Base-by-base conservation (phyloP, 495 filamentous ascomycete species). In the Hypoxylon rickii region DNA sequence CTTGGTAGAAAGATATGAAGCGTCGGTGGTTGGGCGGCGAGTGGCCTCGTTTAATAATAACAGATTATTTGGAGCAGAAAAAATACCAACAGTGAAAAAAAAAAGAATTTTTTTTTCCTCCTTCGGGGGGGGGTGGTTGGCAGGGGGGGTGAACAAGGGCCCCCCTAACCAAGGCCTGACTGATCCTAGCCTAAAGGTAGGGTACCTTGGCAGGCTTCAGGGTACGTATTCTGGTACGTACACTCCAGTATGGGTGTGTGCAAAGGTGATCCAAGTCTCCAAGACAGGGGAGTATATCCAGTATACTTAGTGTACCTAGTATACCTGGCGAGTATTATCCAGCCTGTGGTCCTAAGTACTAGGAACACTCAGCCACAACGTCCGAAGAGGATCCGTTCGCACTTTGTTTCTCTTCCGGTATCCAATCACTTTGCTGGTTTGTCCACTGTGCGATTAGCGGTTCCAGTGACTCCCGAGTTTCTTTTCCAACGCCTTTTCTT, bases 331-430 rank as follows among this genome's bases (percentile, higher is more conserved):
- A 29, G 46, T 37, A 56, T 63, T 65, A 57, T 64, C 55, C 57
- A 64, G 47, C 29, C n/a, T 10, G 3, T 13, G 17, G 21, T 33
- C 44, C 16, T 20, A 39, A 26, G 24, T 37, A 41, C n/a, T n/a
- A 33, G 19, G 16, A 13, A 44, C 19, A 43, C 65, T 58, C 53
- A 62, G 60, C 65, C 62, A 66, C 67, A 68, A 61, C 59, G 65
- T 68, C 53, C 56, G 56, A 54, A 34, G 34, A 55, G 31, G 19
- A 57, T 58, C 15, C 36, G 12, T 42, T 70, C 67, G 67, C 67
- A 70, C 67, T 64, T 66, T 66, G 67, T 53, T 40, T 47, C 37
- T 63, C 59, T 49, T 57, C 48, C 40, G 51, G 55, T 56, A 51
- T 34, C 62, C 58, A 59, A 58, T 59, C 49, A 45, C 18, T 55